Conservation (phyloP, 257 asterid species). For the Haberlea rhodopensis region DNA sequence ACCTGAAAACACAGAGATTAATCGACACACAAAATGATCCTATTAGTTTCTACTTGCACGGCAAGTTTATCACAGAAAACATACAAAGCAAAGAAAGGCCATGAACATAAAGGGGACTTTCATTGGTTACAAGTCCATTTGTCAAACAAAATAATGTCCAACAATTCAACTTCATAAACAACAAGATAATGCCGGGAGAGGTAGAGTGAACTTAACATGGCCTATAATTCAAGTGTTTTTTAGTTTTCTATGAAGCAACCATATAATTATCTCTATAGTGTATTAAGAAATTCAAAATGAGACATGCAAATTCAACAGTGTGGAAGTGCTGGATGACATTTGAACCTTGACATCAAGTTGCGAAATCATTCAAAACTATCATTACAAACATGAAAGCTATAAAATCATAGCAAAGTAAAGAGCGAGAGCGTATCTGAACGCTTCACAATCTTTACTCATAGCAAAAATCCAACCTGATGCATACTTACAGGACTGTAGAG, state of each 20-base stretch:
- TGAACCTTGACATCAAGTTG: no score
- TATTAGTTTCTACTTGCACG: no score
- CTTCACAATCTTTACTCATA: not conserved
- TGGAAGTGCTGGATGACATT: not conserved
- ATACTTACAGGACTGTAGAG: not conserved
- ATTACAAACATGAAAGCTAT: not conserved
- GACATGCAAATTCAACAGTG: not conserved
- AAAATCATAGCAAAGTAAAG: not conserved
- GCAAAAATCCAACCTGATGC: no score
- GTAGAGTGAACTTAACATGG: not conserved
- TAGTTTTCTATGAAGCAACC: not conserved
- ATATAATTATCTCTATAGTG: not conserved
- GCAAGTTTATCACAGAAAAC: not conserved
- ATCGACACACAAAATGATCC: no score
- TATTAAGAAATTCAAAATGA: not conserved
- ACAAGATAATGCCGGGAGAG: not conserved
- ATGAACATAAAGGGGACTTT: not conserved
- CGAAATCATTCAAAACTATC: not conserved
- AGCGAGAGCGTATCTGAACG: not conserved
- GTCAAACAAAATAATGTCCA: not conserved
- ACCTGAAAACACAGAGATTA: conserved; percentile 31
- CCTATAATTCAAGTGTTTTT: not conserved
- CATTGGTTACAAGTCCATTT: not conserved
- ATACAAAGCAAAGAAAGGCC: conserved; percentile 4
- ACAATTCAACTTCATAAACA: not conserved